A percentile compares a stretch with the other conserved stretches of the same genome.
Conservation (phyloP, 257 asterid species). For the Avicennia marina region DNA sequence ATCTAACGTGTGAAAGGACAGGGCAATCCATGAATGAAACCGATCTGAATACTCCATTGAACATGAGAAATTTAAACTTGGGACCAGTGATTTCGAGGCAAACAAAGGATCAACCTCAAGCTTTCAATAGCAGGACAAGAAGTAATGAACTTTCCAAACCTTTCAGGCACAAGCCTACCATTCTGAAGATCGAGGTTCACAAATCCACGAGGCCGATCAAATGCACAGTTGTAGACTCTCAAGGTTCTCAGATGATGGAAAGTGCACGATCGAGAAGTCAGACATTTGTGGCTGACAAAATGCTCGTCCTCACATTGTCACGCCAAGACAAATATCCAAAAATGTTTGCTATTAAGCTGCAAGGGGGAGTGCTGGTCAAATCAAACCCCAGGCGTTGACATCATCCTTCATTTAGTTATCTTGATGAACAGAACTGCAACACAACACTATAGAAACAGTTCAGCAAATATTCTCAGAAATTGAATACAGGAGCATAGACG, state of each 20-base stretch:
- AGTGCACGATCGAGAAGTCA: constrained; percentile 22
- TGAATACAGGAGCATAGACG: too few relatives aligned
- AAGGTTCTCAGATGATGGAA: constrained; percentile 18
- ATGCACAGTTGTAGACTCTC: constrained; percentile 19
- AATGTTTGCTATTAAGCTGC: constrained; percentile 21
- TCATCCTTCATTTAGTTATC: neutral
- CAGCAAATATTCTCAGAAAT: neutral
- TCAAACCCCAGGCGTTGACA: constrained; percentile 6
- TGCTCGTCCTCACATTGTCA: constrained; percentile 27
- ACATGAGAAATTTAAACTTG: constrained; percentile 11
- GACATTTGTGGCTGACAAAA: constrained; percentile 30
- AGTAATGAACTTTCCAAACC: constrained; percentile 6
- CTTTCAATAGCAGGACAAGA: constrained; percentile 19
- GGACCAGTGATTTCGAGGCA: constrained; percentile 23
- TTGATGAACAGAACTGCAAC: constrained; percentile 2
- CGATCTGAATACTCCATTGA: constrained; percentile 10
- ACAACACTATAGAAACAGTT: neutral
- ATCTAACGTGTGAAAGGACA: constrained; percentile 6
- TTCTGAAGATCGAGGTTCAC: constrained; percentile 13
- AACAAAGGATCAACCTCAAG: constrained; percentile 10
- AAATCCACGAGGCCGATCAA: constrained; percentile 17
- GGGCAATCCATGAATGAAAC: constrained; percentile 16
- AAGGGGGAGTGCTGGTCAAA: constrained; percentile 23
- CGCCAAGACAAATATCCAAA: constrained; percentile 26
- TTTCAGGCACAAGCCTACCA: constrained; percentile 6